A percentile compares a stretch with the other conserved stretches of the same genome.
phyloP scores from a whole-genome alignment of 805 yeast species.

The Metschnikowia proteae region DNA sequence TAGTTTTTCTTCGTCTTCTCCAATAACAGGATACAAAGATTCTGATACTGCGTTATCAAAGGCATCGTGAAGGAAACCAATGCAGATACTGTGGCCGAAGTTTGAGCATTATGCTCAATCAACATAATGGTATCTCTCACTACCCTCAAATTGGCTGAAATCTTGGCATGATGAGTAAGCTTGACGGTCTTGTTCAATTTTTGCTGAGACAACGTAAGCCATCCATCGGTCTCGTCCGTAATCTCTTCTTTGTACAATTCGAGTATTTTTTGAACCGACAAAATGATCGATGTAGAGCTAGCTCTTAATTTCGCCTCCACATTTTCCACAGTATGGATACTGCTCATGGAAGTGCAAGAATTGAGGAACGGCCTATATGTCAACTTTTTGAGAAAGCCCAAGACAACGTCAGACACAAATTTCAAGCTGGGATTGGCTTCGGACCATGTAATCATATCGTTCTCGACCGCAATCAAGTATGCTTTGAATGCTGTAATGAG shows the following conservation, averaged over 20 bases:
- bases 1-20: constrained; percentile 48
- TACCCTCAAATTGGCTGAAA: constrained; percentile 32
- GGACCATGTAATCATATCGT: constrained; percentile 35
- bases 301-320: constrained; percentile 49
- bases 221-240: constrained; percentile 52
- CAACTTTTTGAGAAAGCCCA: constrained; percentile 42
- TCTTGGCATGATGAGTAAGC: constrained; percentile 35
- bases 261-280: constrained; percentile 61
- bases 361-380: constrained; percentile 18
- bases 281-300: constrained; percentile 54
- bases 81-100: constrained; percentile 43
- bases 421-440: constrained; percentile 24
- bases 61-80: constrained; percentile 59
- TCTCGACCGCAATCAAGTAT: constrained; percentile 23
- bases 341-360: constrained; percentile 23
- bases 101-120: constrained; percentile 34
- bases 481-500: constrained; percentile 20
- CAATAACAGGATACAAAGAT: constrained; percentile 44
- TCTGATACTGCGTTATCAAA: constrained; percentile 54
- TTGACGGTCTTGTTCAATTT: constrained; percentile 41
- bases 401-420: constrained; percentile 48
- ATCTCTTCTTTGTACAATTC: constrained; percentile 34
- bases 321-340: constrained; percentile 24
- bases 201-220: constrained; percentile 56
- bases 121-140: constrained; percentile 33